Evolutionary conservation across 2,329 filamentous ascomycete species (phyloP).

Genomic region (Mycosphaerella sp.): DNA sequence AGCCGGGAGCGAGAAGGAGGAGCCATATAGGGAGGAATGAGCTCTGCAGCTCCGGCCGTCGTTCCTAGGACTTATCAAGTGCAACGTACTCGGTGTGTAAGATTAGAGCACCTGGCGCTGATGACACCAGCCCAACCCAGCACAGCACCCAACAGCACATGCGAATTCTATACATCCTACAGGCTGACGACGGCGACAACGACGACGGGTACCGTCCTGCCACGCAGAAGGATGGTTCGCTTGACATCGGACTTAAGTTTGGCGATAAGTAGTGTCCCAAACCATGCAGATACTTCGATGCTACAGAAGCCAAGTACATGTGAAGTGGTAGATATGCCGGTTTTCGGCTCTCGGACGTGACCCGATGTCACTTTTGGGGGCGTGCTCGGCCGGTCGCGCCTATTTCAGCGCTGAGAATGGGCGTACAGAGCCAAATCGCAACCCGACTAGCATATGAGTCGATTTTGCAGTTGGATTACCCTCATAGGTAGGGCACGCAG

Average conservation of each 20-base stretch:
- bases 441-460: too few relatives aligned
- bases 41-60: conserved; percentile 10
- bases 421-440: too few relatives aligned
- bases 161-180: conserved; percentile 16
- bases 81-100: conserved; percentile 15
- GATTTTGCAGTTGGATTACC: too few relatives aligned
- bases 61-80: conserved; percentile 6
- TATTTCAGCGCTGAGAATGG: too few relatives aligned
- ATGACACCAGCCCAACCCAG: conserved; percentile 7
- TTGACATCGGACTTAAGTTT: background rate
- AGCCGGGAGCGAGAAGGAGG: conserved; percentile 9
- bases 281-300: background rate
- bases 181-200: conserved; percentile 7
- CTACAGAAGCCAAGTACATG: background rate
- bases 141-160: conserved; percentile 7
- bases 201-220: too few relatives aligned
- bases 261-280: background rate
- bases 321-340: background rate
- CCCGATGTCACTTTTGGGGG: background rate
- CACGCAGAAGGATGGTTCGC: too few relatives aligned
- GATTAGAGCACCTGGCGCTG: conserved; percentile 13
- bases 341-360: background rate
- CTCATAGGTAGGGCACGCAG: too few relatives aligned
- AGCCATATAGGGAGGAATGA: conserved; percentile 13
- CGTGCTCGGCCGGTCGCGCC: background rate